These are phyloP conservation scores for Lactarius psammicola DNA, from an alignment of 768 basidiomycete genomes.

Conservation along the genomic window DNA sequence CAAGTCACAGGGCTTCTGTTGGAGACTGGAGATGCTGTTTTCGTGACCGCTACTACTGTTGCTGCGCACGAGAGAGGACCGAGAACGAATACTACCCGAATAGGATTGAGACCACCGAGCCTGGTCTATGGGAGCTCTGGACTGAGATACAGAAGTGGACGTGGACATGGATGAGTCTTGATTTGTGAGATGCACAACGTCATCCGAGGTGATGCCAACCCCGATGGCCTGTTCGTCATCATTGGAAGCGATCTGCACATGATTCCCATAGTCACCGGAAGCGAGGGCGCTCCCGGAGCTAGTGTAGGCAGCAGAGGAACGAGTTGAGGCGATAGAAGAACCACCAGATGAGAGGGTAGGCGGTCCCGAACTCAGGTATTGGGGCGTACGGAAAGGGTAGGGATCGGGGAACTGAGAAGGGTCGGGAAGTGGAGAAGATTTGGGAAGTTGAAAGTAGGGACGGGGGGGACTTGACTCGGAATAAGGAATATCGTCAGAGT, in stretches of 20 bases:
- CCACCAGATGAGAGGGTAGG: conserved; percentile 69
- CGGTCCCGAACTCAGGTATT: conserved; percentile 43
- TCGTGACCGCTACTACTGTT: conserved; percentile 42
- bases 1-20: conserved; percentile 69
- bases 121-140: conserved; percentile 58
- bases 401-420: conserved; percentile 71
- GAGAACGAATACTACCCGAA: conserved; percentile 60
- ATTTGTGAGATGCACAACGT: conserved; percentile 58
- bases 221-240: conserved; percentile 55
- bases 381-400: conserved; percentile 58
- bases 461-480: conserved; percentile 38
- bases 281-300: conserved; percentile 62
- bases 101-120: conserved; percentile 74
- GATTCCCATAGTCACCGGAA: conserved; percentile 55
- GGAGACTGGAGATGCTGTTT: conserved; percentile 43
- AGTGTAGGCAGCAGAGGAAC: conserved; percentile 78
- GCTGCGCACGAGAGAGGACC: conserved; percentile 65
- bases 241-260: conserved; percentile 62
- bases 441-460: conserved; percentile 42
- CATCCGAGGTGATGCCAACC: conserved; percentile 64
- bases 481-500: conserved; percentile 41
- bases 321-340: conserved; percentile 67
- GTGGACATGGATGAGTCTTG: conserved; percentile 49
- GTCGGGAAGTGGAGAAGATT: conserved; percentile 54
- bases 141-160: conserved; percentile 46